Percentiles rank a stretch among this genome's conserved stretches.
phyloP scores from a whole-genome alignment of 148 eudicot species.

The Suaeda aralocaspica region DNA sequence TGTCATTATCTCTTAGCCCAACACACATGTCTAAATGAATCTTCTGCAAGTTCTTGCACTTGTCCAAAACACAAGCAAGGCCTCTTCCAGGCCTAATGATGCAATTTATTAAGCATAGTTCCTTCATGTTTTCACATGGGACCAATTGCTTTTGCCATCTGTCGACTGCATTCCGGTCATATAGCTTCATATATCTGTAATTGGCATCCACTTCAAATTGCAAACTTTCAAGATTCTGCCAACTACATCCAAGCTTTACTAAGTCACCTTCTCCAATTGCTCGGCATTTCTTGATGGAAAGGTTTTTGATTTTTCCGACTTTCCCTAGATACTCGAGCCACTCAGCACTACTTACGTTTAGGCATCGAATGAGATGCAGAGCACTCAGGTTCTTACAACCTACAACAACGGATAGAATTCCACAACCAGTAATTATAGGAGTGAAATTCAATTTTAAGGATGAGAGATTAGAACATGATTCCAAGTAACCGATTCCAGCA shows the following conservation, averaged over 20 bases:
- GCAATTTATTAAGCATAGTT: slow-evolving; percentile 66
- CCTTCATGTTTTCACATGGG: slow-evolving; percentile 74
- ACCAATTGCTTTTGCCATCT: slow-evolving; percentile 62
- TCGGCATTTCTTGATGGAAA: slow-evolving; percentile 71
- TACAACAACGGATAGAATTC: slow-evolving; percentile 66
- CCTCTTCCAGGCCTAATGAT: slow-evolving; percentile 82
- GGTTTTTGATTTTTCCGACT: slow-evolving; percentile 53
- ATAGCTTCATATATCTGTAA: slow-evolving; percentile 79
- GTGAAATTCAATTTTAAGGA: slow-evolving; percentile 68
- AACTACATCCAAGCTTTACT: slow-evolving; percentile 61
- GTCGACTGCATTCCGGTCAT: slow-evolving; percentile 67
- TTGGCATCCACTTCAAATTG: slow-evolving; percentile 81
- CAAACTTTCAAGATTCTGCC: slow-evolving; percentile 60
- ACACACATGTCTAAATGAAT: slow-evolving; percentile 78
- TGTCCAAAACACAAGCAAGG: slow-evolving; percentile 73
- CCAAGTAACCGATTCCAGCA: slow-evolving; percentile 59
- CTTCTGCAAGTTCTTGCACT: slow-evolving; percentile 68
- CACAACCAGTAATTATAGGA: slow-evolving; percentile 81
- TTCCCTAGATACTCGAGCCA: slow-evolving; percentile 91
- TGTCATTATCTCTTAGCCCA: slow-evolving; percentile 73
- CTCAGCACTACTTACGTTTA: slow-evolving; percentile 60
- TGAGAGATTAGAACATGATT: slow-evolving; percentile 65
- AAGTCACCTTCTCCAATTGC: slow-evolving; percentile 88
- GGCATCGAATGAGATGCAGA: slow-evolving; percentile 68
- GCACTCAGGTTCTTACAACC: slow-evolving; percentile 59